Base-by-base conservation (phyloP, 2,329 filamentous ascomycete genomes). In the Botrytis fabae region DNA sequence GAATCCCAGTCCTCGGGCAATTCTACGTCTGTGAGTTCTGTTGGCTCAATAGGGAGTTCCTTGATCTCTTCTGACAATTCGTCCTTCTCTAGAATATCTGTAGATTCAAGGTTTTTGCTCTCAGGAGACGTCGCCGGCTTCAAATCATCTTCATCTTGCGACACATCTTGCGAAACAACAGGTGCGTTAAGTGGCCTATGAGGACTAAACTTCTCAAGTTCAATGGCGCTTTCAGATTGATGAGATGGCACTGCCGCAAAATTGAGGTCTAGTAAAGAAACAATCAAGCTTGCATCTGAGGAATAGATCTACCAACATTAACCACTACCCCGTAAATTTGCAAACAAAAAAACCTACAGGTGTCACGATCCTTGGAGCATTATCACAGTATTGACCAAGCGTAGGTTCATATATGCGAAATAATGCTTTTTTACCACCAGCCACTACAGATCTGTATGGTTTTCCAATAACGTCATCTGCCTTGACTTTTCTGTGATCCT, bases 241-340 rank as follows among this genome's bases (percentile, higher is more conserved):
- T 6, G 5, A 32, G 48, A 69, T 69, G 65, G 48, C 25, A 35
- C 48, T 42, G 65, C 48, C 10, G 6, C 18, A 25, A 32, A 69
- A 57, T 95, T 90, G 62, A 96, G 85, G 80, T 96, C 93, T 35
- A 97, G 86, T 38, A 95, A 85, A 1, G 89, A 92, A 54, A 94
- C 90, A 70, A 96, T 95, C 46, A 92, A 83, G 76, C 88, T 91
- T 28, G 92, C 91, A 82, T 95, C 93, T 73, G 89, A 87, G 25
- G 92, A 90, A 79, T 96, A 96, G 60, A 92, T 88, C 89, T 91
- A 82, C 75, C 20, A 48, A 40, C 51, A 9, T 63, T 20, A 70
- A 32, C n/a, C 60, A 14, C 8, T 46, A 4, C 25, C 62, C 8
- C 9, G 28, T 7, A 8, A 54, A 57, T 54, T 20, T 35, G 7